Evolutionary conservation across 164 flowering plant genomes (phyloP).

Genomic region (Chimonanthus salicifolius): DNA sequence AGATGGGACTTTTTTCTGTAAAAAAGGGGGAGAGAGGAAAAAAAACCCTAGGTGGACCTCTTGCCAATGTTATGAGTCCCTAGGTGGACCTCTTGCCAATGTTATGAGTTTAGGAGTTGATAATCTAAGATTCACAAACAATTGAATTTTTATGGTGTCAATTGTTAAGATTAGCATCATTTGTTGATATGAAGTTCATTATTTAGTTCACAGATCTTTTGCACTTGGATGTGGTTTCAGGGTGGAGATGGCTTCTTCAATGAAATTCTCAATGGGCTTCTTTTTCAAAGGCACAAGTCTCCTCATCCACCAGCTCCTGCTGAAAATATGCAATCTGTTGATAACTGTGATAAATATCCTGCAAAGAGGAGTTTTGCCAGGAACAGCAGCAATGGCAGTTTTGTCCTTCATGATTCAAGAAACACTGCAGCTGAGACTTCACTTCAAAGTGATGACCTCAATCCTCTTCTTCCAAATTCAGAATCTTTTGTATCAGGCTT

Average conservation of each 20-base stretch:
- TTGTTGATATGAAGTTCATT: background rate
- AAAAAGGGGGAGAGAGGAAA: too few relatives aligned
- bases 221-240: constrained; percentile 29
- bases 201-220: background rate
- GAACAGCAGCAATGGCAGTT: constrained; percentile 1
- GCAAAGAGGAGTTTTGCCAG: background rate
- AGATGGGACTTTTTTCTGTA: background rate
- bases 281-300: constrained; percentile 60
- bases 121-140: too few relatives aligned
- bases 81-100: too few relatives aligned
- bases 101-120: too few relatives aligned
- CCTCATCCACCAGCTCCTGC: constrained; percentile 73
- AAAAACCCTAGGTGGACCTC: too few relatives aligned
- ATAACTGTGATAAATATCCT: constrained; percentile 1
- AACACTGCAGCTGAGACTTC: constrained; percentile 26
- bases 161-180: background rate
- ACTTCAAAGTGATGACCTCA: constrained; percentile 33
- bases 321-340: constrained; percentile 35
- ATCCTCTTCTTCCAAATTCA: constrained; percentile 46
- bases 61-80: too few relatives aligned
- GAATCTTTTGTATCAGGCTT: constrained; percentile 18
- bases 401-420: constrained; percentile 18
- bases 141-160: background rate
- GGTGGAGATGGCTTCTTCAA: constrained; percentile 99
- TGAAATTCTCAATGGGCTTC: constrained; percentile 88